Base-by-base conservation (phyloP, 176 grass and related monocot species). In the Phoenix roebelenii region DNA sequence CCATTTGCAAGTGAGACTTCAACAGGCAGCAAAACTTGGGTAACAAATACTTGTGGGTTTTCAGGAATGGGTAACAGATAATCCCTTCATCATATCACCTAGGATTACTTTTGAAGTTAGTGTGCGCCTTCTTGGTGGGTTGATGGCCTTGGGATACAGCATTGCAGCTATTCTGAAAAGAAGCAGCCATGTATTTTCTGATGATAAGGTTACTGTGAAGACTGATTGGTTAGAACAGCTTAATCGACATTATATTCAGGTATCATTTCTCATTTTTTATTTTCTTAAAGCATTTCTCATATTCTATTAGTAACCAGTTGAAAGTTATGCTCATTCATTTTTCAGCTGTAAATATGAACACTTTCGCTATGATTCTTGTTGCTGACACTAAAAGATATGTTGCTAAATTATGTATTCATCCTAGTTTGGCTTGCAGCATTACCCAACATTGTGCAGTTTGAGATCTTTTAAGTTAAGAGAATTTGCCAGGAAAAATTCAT, bases 91-190 rank as follows among this genome's bases (percentile, higher is more conserved):
- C 32, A 98, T 98, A 82, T 98, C 94, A 67, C 94, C 88, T 28
- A 92, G 94, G 71, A 98, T 98, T 75, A 83, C 85, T 78, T 98
- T 98, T 80, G 88, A 98, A 85, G 94, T 98, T 66, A 98, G 81
- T 50, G 94, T 98, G 49, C 84, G 88, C 20, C 94, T 98, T 92
- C 84, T 98, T 78, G 88, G 88, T 72, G 94, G 94, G 75, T 79
- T 98, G 62, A 98, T 98, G 94, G 84, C 94, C 0, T 67, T 98
- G 66, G 94, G 94, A 24, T 98, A 98, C 60, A 93, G 81, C 57
- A 98, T 98, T 61, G 94, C 94, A 65, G 64, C 87, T 69, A 98
- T 98, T 83, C 67, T 98, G 48, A 98, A 98, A 72, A 89, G 94
- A 78, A 93, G 82, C 52, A 98, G 71, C 65, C 71, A 68, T 67